Evolutionary conservation across 2,329 filamentous ascomycete species (phyloP).

Genomic region (Fusarium pilosicola): DNA sequence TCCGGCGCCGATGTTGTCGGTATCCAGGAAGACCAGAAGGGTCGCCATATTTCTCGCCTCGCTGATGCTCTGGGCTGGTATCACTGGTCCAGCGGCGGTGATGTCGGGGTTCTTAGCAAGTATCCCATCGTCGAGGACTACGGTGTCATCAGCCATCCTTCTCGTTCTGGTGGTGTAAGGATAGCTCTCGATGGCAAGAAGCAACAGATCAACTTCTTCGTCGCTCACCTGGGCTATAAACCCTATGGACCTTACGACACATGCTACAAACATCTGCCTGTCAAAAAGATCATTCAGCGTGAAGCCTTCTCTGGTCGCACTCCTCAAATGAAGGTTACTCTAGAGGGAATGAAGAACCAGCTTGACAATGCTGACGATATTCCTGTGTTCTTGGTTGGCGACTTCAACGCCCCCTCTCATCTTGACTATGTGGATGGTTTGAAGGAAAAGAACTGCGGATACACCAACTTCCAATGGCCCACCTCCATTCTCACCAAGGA

Average conservation of each 20-base stretch:
- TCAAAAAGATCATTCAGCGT: constrained; percentile 47
- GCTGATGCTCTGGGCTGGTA: constrained; percentile 54
- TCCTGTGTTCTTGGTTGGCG: constrained; percentile 53
- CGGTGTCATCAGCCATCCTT: constrained; percentile 36
- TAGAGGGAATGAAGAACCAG: constrained; percentile 47
- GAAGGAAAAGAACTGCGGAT: constrained; percentile 50
- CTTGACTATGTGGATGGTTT: constrained; percentile 53
- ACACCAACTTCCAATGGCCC: constrained; percentile 51
- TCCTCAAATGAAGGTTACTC: constrained; percentile 50
- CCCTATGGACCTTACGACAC: constrained; percentile 58
- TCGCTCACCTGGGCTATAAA: constrained; percentile 50
- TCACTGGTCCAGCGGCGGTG: constrained; percentile 46
- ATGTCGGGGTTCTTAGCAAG: constrained; percentile 50
- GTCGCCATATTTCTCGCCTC: constrained; percentile 47
- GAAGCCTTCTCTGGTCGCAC: constrained; percentile 52
- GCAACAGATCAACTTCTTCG: constrained; percentile 50
- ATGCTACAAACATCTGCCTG: constrained; percentile 50
- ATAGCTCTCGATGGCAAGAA: constrained; percentile 49
- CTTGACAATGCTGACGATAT: constrained; percentile 45
- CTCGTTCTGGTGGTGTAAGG: constrained; percentile 44
- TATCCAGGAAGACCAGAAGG: constrained; percentile 50
- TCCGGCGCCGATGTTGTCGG: constrained; percentile 51
- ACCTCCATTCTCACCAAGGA: constrained; percentile 50
- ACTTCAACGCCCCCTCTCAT: constrained; percentile 58
- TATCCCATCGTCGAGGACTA: constrained; percentile 52